Evolutionary conservation across 805 yeast species (phyloP), one percentile per base, ranked within the genome.

Genomic region (Starmerella ratchasimensis): DNA sequence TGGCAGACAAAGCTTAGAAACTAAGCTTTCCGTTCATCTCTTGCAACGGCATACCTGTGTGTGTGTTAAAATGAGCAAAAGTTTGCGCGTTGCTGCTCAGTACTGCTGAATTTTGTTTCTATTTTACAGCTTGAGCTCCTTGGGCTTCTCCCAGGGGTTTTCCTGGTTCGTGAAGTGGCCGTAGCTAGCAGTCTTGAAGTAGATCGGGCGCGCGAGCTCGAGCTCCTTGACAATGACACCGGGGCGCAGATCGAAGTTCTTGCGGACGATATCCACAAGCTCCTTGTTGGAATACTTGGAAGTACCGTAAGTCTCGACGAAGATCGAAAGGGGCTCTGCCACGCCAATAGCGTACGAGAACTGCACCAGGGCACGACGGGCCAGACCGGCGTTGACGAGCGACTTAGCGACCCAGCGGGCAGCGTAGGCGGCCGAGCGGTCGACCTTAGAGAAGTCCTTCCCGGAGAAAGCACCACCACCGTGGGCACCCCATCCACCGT

Each of bases 401-500:
- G 98, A 90, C 73, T 90, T 90, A 64, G 98, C 98, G 57, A 90
- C 96, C 98, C 98, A 90, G 73, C 98, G 84, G 56, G 98, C 98
- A 59, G 98, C 96, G 63, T 90, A 90, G 53, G 98, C 98, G 61
- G 98, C 98, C 50, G 97, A 88, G 72, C 98, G 82, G 68, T 90
- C 98, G 59, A 90, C 98, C 75, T 90, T 90, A 64, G 96, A 83
- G 81, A 82, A 90, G 68, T 90, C 98, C 74, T 90, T 90, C 67
- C 98, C 98, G 49, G 94, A 80, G 84, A 90, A 90, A 50, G 98
- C 98, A 74, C 98, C 98, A 74, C 98, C 98, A 69, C 98, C 98
- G 74, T 90, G 98, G 59, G 98, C 97, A 68, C 98, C 96, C 93
- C 98, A 93, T 59, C 98, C 98, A 72, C 98, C 98, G 71, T 90